Base-by-base conservation (phyloP, 805 yeast species). In the Brettanomyces bruxellensis region DNA sequence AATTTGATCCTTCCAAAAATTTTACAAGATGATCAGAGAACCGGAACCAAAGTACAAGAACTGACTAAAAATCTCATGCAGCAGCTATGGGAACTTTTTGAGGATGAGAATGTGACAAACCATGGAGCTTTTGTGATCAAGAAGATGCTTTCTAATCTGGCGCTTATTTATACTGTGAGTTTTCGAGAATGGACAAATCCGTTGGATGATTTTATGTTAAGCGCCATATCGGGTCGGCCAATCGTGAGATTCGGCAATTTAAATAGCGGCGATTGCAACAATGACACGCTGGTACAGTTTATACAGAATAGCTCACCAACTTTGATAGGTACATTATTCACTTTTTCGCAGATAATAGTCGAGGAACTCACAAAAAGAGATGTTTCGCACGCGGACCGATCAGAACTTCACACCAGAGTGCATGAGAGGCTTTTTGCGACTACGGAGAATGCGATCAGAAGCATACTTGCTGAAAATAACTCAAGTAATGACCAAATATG, bases 71-170 rank as follows among this genome's bases (percentile, higher is more conserved):
- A 38, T 3, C 11, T 49, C 13, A 28, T 44, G 40, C 14, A 35
- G 5, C 40, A 38, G 14, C 14, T 44, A 9, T 38, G 28, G 13
- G 4, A 22, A 11, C 35, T 47, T 18, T 14, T 35, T 7, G 14
- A 37, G 25, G 45, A 47, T 23, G 39, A 37, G 5, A 8, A 7
- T n/a, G 30, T 56, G 4, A 11, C 55, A 9, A 49, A 45, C 14
- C 42, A 40, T 24, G 57, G 55, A 13, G 59, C 58, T 2, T 68
- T 81, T 53, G 75, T 83, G n/a, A 61, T 78, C 24, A 73, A 70
- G 48, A 85, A 85, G 55, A 58, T 84, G 44, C 60, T 83, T 44
- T 73, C 84, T 5, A 74, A 79, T 43, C 54, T 81, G 30, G 69
- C 81, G 3, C 56, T 76, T 34, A 56, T 78, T 3, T 83, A 68